Evolutionary conservation across 2,329 filamentous ascomycete species (phyloP).

Genomic region (Hypoxylon sp.): DNA sequence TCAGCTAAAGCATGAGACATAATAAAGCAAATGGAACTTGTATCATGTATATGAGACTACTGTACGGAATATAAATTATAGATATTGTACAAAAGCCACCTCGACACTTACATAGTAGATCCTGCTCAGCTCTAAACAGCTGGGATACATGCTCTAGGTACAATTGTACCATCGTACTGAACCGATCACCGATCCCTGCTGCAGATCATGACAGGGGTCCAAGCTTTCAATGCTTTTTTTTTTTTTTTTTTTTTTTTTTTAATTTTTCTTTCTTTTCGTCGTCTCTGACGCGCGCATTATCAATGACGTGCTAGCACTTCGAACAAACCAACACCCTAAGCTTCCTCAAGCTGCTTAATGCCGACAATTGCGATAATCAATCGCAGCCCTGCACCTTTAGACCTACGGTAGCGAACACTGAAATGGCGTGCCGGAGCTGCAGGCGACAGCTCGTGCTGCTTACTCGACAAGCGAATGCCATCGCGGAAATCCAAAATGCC

Average conservation of each 20-base stretch:
- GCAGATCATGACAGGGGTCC: conserved; percentile 31
- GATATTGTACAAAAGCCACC: conserved; percentile 6
- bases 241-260: conserved; percentile 19
- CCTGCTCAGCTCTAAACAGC: too few species aligned
- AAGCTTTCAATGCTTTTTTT: conserved; percentile 27
- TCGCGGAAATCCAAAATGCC: conserved; percentile 42
- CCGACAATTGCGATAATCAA: conserved; percentile 8
- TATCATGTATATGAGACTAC: background rate
- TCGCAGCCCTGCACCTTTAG: conserved; percentile 1
- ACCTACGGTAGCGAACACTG: conserved; percentile 9
- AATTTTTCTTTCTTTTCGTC: conserved; percentile 16
- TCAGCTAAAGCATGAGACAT: conserved; percentile 6
- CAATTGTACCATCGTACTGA: conserved; percentile 20
- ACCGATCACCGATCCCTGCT: conserved; percentile 26
- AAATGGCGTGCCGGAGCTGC: conserved; percentile 65
- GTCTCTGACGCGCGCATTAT: conserved; percentile 31
- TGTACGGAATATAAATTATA: too few species aligned
- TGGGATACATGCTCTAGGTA: conserved; percentile 14
- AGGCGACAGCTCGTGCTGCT: conserved; percentile 55
- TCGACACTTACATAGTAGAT: conserved; percentile 1
- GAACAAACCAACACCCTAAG: conserved; percentile 10
- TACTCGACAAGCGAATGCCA: conserved; percentile 42
- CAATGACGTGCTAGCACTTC: conserved; percentile 34
- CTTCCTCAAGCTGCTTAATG: conserved; percentile 13
- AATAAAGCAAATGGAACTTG: background rate